Base-by-base conservation (phyloP, 176 grass and related monocot genomes). In the Lolium multiflorum region DNA sequence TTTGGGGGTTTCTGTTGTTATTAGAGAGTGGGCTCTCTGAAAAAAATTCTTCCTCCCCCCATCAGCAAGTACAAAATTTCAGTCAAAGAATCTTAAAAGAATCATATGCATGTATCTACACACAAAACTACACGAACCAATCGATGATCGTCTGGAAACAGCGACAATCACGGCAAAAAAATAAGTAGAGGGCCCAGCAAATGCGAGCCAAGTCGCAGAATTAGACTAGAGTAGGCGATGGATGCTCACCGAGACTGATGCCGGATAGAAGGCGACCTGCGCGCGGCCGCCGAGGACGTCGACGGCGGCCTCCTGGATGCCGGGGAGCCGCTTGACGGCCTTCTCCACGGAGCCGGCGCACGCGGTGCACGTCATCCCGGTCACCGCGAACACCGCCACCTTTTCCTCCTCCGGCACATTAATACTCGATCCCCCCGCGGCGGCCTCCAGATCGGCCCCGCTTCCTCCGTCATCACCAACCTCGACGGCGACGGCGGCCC, bases 271-370 rank as follows among this genome's bases (percentile, higher is more conserved):
- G 71, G 86, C 79, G 78, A 96, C 96, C 80, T 96, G 93, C 31
- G 92, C 93, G 16, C 88, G 91, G 83, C 88, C 83, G 16, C 91
- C 90, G 37, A 98, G 92, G 44, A 98, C 92, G 69, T 98, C 96
- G 49, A 92, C 91, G 44, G 96, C 91, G 21, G 92, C 96, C 38
- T 98, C 92, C 9, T 94, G 90, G 86, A 98, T 98, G 56, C 93
- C 96, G 3, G 84, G 93, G 41, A 98, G 91, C 71, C 96, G 83
- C 90, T 98, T 96, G 55, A 98, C 82, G 18, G 96, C 93, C 90
- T 98, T 98, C 94, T 98, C 93, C 22, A 98, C 92, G 14, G 96
- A 96, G 18, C 93, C 93, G 9, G 93, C 92, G 85, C 96, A 98
- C 24, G 96, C 96, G 2, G 93, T 79, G 68, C 93, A 98, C 64